Evolutionary conservation across 305 asterid species (phyloP), one percentile per base, ranked within the genome.

Genomic region (Fraxinus floribunda): DNA sequence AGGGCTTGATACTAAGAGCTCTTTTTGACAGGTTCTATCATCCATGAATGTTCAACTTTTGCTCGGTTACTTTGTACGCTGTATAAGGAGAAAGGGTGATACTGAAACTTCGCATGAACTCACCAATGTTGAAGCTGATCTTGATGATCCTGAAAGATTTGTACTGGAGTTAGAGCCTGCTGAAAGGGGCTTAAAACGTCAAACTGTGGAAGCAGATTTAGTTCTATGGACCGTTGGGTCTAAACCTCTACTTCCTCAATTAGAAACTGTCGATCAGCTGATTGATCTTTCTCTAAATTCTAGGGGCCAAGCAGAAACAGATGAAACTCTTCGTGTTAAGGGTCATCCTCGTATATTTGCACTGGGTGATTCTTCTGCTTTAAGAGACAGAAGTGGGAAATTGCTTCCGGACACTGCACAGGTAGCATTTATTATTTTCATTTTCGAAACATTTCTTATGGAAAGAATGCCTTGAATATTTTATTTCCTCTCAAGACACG

Each of bases 271-370:
- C 73, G 93, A 88, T 85, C 83, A 81, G 78, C 93, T 94, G 76
- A 68, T 85, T 74, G 64, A 82, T 80, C 91, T 96, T 82, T 97
- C 99, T 87, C 91, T 92, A 75, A 96, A 93, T 83, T 93, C 92
- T 79, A 91, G 94, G 87, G 98, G 99, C 64, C 99, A 96, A 85
- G 97, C 92, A 72, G 99, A 96, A 91, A 96, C 98, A 83, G 99
- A 96, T 89, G 98, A 96, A 91, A 96, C 98, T 74, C 98, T 96
- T 64, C 94, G 87, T 62, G 97, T 96, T 57, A 94, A 90, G 91
- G 99, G 99, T 75, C 98, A 96, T 84, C 95, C 98, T 66, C 97
- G 97, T 46, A 91, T 92, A 85, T 96, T 96, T 90, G 99, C 98
- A 2, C 86, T 96, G 79, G 99, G 99, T 3, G 99, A 96, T 88